Conservation (phyloP, 768 basidiomycete genomes). For the Boletus rex-veris region DNA sequence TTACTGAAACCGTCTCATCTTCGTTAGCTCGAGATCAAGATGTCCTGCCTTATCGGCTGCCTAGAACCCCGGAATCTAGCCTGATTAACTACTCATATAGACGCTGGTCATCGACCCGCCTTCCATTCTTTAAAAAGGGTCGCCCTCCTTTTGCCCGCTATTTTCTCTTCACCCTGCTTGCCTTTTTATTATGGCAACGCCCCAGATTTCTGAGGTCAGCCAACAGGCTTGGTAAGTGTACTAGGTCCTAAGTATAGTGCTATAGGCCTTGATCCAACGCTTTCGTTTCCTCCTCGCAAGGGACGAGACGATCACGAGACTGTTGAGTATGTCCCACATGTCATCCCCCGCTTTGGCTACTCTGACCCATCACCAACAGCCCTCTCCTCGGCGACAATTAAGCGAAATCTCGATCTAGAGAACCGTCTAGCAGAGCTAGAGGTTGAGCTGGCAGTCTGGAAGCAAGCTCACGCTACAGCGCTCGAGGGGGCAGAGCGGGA, state of each 20-base stretch:
- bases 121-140: slow-evolving; percentile 38
- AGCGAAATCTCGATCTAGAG: slow-evolving; percentile 62
- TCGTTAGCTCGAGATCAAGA: slow-evolving; percentile 21
- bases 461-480: slow-evolving; percentile 61
- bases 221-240: slow-evolving; percentile 62
- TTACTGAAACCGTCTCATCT: slow-evolving; percentile 23
- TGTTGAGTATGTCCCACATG: slow-evolving; percentile 47
- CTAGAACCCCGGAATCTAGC: slow-evolving; percentile 55
- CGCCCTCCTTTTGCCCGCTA: slow-evolving; percentile 19
- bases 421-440: slow-evolving; percentile 64
- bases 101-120: slow-evolving; percentile 24
- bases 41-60: slow-evolving; percentile 34
- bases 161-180: slow-evolving; percentile 33
- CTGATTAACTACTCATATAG: slow-evolving; percentile 50
- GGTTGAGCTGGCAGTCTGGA: slow-evolving; percentile 66
- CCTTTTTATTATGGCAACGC: slow-evolving; percentile 49
- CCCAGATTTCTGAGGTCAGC: slow-evolving; percentile 56
- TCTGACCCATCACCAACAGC: slow-evolving; percentile 37
- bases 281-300: slow-evolving; percentile 35
- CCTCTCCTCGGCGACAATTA: slow-evolving; percentile 60
- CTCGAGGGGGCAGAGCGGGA: slow-evolving; percentile 63
- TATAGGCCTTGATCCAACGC: slow-evolving; percentile 17
- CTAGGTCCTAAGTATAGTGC: slow-evolving; percentile 5
- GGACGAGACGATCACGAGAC: slow-evolving; percentile 63
- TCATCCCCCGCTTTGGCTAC: background rate